These are phyloP conservation scores for Collybiopsis confluens DNA, from an alignment of 768 basidiomycete genomes.

Conservation along the genomic window DNA sequence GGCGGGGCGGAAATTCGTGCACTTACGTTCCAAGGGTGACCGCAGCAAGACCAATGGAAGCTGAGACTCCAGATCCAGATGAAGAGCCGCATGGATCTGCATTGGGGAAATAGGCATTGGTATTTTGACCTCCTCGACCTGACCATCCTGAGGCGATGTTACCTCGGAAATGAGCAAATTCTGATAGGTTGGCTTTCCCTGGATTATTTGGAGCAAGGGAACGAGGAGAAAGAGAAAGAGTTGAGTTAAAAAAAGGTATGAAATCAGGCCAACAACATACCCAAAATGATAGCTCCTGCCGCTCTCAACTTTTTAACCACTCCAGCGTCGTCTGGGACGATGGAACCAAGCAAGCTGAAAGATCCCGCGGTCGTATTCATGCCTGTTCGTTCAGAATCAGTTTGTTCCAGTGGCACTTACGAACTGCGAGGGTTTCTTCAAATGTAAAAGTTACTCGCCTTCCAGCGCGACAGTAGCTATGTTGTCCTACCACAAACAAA, in stretches of 20 bases:
- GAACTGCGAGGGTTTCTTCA: background rate
- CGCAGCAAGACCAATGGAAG: constrained; percentile 39
- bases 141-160: constrained; percentile 38
- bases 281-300: constrained; percentile 31
- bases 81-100: constrained; percentile 37
- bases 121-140: constrained; percentile 40
- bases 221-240: constrained; percentile 14
- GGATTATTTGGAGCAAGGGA: constrained; percentile 21
- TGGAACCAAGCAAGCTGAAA: constrained; percentile 28
- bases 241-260: background rate
- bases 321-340: constrained; percentile 29
- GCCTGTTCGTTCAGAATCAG: constrained; percentile 16
- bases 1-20: too few relatives aligned
- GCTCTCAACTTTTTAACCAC: constrained; percentile 26
- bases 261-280: too few relatives aligned
- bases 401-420: background rate
- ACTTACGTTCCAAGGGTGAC: background rate
- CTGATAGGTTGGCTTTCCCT: constrained; percentile 38
- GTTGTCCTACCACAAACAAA: constrained; percentile 15
- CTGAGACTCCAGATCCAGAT: constrained; percentile 36
- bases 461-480: constrained; percentile 27
- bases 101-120: constrained; percentile 36
- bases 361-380: constrained; percentile 40
- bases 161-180: constrained; percentile 40
- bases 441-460: too few relatives aligned